phyloP scores from a whole-genome alignment of 495 filamentous ascomycete genomes.

The Hyaloscypha finlandica region DNA sequence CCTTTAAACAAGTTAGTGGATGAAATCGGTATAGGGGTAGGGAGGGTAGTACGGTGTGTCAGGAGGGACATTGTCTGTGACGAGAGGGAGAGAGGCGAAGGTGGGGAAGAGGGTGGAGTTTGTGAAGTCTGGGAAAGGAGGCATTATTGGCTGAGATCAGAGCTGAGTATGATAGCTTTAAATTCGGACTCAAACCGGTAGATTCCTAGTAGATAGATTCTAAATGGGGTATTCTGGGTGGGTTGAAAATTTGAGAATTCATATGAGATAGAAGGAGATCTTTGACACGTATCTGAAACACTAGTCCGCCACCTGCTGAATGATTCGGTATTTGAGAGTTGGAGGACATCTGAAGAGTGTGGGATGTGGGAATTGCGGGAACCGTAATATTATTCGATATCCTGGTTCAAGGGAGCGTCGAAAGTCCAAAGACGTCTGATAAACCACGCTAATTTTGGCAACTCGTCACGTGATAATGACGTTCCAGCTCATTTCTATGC shows the following conservation, averaged over 20 bases:
- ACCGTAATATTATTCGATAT: no score
- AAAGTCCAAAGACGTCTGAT: no score
- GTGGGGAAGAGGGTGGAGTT: slow-evolving; percentile 25
- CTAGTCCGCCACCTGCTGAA: background rate
- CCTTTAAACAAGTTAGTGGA: background rate
- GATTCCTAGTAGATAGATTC: background rate
- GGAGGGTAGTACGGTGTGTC: background rate
- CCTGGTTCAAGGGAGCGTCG: no score
- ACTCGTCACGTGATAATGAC: no score
- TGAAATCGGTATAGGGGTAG: background rate
- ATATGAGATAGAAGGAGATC: background rate
- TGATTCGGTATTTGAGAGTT: background rate
- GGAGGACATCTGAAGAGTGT: no score
- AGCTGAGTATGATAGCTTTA: background rate
- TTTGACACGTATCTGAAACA: slow-evolving; percentile 14
- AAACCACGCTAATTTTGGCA: no score
- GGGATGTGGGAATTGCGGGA: no score
- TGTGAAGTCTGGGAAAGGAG: slow-evolving; percentile 20
- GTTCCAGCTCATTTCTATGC: no score
- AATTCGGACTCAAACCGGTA: background rate
- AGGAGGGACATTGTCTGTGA: background rate
- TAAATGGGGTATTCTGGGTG: background rate
- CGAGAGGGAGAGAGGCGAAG: slow-evolving; percentile 18
- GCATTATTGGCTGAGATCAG: slow-evolving; percentile 3
- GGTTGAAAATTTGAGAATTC: background rate